Evolutionary conservation across 2,329 filamentous ascomycete genomes (phyloP).

Genomic region (Cercospora nicotianae): DNA sequence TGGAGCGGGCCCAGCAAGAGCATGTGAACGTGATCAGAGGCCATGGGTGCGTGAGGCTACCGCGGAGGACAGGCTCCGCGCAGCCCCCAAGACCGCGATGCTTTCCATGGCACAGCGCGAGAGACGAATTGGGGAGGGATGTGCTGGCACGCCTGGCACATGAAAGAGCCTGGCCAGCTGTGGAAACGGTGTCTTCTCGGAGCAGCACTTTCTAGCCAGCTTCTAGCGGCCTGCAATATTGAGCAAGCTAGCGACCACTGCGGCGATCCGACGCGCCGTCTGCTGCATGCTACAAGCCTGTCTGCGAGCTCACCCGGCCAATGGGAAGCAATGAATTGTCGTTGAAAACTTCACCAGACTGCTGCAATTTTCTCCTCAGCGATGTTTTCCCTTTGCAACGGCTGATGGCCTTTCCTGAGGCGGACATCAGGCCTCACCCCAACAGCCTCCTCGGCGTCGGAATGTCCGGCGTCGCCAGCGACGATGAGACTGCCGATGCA

Average conservation of each 20-base stretch:
- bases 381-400: not conserved
- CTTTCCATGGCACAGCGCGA: not conserved
- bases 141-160: conserved; percentile 5
- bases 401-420: not conserved
- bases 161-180: conserved; percentile 3
- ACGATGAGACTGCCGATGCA: not conserved
- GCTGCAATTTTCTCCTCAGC: not conserved
- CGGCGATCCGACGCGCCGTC: conserved; percentile 4
- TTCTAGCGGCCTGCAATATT: conserved; percentile 4
- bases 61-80: not conserved
- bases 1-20: not conserved
- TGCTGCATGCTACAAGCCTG: not conserved
- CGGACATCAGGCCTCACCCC: not conserved
- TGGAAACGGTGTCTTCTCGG: conserved; percentile 4
- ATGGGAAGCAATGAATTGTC: not conserved
- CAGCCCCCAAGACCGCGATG: not conserved
- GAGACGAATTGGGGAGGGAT: not conserved
- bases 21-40: conserved; percentile 7
- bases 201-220: conserved; percentile 5
- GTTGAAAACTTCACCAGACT: not conserved
- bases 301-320: not conserved
- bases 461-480: not conserved
- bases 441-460: not conserved
- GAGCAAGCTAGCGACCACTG: conserved; percentile 2
- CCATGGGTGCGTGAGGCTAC: not conserved